Evolutionary conservation across 495 filamentous ascomycete species (phyloP).

Genomic region (Penicilliopsis zonata): DNA sequence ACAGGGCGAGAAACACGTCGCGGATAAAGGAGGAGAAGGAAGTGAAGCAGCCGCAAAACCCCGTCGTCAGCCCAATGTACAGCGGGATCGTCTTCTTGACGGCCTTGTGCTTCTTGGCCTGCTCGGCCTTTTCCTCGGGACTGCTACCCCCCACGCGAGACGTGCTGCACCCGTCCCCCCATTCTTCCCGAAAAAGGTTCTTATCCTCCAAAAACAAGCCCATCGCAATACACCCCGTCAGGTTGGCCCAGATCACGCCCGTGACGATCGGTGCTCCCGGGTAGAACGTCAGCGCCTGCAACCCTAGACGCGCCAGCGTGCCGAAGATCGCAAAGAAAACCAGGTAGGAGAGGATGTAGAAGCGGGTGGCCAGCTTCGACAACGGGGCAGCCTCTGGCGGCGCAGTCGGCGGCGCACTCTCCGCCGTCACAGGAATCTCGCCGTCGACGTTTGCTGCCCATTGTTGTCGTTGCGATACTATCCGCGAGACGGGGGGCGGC

Average conservation of each 20-base stretch:
- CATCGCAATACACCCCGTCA: slow-evolving; percentile 72
- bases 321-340: slow-evolving; percentile 80
- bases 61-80: slow-evolving; percentile 84
- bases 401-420: background rate
- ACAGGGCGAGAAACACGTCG: slow-evolving; percentile 72
- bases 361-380: slow-evolving; percentile 50
- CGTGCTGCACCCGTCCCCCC: slow-evolving; percentile 7
- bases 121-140: slow-evolving; percentile 26
- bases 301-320: slow-evolving; percentile 71
- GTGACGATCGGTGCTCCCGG: slow-evolving; percentile 63
- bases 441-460: background rate
- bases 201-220: slow-evolving; percentile 77
- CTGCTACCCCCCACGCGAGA: slow-evolving; percentile 9
- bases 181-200: slow-evolving; percentile 57
- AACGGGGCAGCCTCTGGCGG: slow-evolving; percentile 1
- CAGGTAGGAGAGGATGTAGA: slow-evolving; percentile 73
- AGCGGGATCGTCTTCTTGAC: slow-evolving; percentile 77
- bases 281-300: slow-evolving; percentile 75
- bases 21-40: slow-evolving; percentile 86
- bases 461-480: background rate
- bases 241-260: slow-evolving; percentile 80
- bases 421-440: background rate
- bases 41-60: slow-evolving; percentile 89
- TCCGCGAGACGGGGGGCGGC: slow-evolving; percentile 1
- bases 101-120: slow-evolving; percentile 36